Conservation (phyloP, 768 basidiomycete genomes). For the Podaxis sp. region DNA sequence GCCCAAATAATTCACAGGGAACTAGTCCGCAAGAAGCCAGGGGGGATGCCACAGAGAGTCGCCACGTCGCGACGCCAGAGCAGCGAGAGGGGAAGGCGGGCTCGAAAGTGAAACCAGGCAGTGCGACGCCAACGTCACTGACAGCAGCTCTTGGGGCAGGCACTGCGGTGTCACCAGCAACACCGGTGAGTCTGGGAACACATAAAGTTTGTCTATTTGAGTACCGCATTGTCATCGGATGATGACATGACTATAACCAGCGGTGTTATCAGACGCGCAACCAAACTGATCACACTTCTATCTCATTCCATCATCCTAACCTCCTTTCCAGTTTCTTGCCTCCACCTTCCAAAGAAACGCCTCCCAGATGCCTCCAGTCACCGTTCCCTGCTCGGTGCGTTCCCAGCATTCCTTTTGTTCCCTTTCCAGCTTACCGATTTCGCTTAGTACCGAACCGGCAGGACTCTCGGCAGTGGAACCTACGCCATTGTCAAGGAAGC, state of each 20-base stretch:
- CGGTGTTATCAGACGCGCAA: constrained; percentile 10
- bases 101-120: constrained; percentile 14
- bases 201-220: background rate
- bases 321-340: constrained; percentile 15
- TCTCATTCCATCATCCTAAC: constrained; percentile 12
- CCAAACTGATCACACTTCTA: constrained; percentile 17
- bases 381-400: constrained; percentile 49
- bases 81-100: background rate
- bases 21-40: constrained; percentile 2
- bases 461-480: constrained; percentile 87
- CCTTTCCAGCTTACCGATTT: constrained; percentile 8
- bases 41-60: background rate
- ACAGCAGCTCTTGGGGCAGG: background rate
- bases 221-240: background rate
- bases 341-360: background rate
- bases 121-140: constrained; percentile 19
- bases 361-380: constrained; percentile 25
- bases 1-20: background rate
- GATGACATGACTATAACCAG: constrained; percentile 13
- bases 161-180: constrained; percentile 9
- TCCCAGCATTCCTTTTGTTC: constrained; percentile 7
- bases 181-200: constrained; percentile 1
- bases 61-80: background rate
- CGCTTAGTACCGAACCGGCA: constrained; percentile 80
- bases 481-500: constrained; percentile 97